Conservation (phyloP, 2,329 filamentous ascomycete species). For the Domatiomyces globalis region DNA sequence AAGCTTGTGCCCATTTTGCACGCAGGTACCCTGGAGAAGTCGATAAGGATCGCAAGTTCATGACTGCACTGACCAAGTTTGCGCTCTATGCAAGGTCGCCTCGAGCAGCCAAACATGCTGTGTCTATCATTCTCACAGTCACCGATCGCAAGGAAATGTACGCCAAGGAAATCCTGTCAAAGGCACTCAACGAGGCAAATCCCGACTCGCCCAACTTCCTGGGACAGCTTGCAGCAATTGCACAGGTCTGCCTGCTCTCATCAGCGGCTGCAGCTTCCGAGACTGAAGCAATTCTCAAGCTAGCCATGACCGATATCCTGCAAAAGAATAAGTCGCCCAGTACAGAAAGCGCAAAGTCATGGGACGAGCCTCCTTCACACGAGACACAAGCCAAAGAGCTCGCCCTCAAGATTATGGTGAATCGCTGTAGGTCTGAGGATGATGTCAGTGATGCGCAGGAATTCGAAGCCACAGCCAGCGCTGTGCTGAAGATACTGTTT, state of each 20-base stretch:
- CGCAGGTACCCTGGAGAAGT: constrained; percentile 74
- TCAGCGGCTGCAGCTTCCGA: constrained; percentile 58
- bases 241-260: constrained; percentile 61
- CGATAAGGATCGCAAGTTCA: constrained; percentile 64
- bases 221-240: constrained; percentile 36
- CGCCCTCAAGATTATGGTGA: constrained; percentile 73
- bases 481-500: constrained; percentile 66
- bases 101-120: constrained; percentile 80
- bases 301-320: constrained; percentile 60
- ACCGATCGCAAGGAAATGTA: constrained; percentile 69
- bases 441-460: constrained; percentile 32
- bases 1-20: constrained; percentile 84
- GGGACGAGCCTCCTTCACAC: constrained; percentile 61
- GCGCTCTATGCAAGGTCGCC: constrained; percentile 69
- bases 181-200: constrained; percentile 57
- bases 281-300: constrained; percentile 62
- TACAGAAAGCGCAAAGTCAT: constrained; percentile 27
- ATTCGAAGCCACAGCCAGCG: constrained; percentile 41
- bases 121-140: constrained; percentile 73
- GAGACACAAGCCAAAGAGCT: constrained; percentile 73
- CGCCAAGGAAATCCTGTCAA: constrained; percentile 66
- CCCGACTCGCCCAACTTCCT: constrained; percentile 64
- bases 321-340: constrained; percentile 44
- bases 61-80: constrained; percentile 67
- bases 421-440: constrained; percentile 57